phyloP scores from a whole-genome alignment of 192 early-diverging fungal species.

The Radiomyces spectabilis region DNA sequence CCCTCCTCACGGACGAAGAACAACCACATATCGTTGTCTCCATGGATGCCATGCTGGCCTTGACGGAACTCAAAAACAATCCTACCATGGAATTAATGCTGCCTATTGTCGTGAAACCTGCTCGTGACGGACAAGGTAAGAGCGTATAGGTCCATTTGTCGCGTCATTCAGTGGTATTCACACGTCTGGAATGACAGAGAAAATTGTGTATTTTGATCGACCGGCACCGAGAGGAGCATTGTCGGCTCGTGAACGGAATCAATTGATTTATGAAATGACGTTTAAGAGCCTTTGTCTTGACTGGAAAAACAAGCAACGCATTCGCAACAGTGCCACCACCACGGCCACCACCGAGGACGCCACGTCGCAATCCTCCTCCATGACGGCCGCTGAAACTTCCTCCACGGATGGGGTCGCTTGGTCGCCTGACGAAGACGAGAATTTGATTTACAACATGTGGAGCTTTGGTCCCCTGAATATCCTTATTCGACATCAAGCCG shows the following conservation, averaged over 20 bases:
- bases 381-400: neutral
- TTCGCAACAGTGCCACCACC: neutral
- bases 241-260: constrained; percentile 10
- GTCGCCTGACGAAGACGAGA: neutral
- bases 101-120: no score
- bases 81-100: no score
- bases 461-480: constrained; percentile 22
- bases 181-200: no score
- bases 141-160: no score
- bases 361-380: neutral
- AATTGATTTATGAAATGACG: constrained; percentile 11
- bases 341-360: neutral
- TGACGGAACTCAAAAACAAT: no score
- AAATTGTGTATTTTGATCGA: constrained; percentile 17
- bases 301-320: neutral
- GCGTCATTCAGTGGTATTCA: no score
- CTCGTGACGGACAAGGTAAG: no score
- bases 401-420: neutral
- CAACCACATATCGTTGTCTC: neutral
- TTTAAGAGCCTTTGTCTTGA: constrained; percentile 8
- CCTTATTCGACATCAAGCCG: constrained; percentile 14
- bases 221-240: constrained; percentile 7
- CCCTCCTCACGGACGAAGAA: no score
- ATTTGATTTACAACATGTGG: constrained; percentile 12
- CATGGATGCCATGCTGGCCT: neutral